Conservation (phyloP, 139 green algal species). For the Gonium pectorale region DNA sequence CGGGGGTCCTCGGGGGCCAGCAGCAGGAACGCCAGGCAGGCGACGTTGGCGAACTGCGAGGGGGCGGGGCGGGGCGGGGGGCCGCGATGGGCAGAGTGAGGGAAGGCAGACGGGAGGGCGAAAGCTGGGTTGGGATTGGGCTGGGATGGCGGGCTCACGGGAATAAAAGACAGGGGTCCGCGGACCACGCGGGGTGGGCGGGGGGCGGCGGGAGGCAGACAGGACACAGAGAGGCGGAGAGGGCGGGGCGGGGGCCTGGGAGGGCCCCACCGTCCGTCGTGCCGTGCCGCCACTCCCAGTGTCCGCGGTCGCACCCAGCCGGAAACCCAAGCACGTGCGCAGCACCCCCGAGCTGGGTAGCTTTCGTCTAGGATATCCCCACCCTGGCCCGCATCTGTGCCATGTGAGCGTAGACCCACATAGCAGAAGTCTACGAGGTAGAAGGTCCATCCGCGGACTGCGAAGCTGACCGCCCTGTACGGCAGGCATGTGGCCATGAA, state of each 20-base stretch:
- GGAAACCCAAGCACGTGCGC: too few species aligned
- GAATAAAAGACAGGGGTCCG: too few species aligned
- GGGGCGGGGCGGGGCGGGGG: background rate
- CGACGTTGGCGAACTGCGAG: conserved; percentile 58
- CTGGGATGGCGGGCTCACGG: too few species aligned
- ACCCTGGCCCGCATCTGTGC: background rate
- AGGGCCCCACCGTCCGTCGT: background rate
- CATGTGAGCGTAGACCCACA: conserved; percentile 13
- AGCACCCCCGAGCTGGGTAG: too few species aligned
- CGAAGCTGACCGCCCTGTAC: conserved; percentile 52
- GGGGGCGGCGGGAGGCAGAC: background rate
- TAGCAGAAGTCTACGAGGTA: conserved; percentile 79
- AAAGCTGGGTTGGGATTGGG: too few species aligned
- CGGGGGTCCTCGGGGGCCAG: background rate
- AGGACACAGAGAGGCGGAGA: background rate
- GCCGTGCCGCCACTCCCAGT: too few species aligned
- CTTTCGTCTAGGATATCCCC: too few species aligned
- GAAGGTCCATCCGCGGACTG: conserved; percentile 39
- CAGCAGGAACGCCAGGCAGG: conserved; percentile 47
- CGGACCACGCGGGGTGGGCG: background rate
- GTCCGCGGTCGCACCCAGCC: too few species aligned
- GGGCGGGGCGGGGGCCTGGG: background rate
- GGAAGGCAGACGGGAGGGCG: background rate
- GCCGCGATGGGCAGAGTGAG: background rate
- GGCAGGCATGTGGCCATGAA: conserved; percentile 60